Base-by-base conservation (phyloP, 768 basidiomycete genomes). In the Rhodotorula kratochvilovae region DNA sequence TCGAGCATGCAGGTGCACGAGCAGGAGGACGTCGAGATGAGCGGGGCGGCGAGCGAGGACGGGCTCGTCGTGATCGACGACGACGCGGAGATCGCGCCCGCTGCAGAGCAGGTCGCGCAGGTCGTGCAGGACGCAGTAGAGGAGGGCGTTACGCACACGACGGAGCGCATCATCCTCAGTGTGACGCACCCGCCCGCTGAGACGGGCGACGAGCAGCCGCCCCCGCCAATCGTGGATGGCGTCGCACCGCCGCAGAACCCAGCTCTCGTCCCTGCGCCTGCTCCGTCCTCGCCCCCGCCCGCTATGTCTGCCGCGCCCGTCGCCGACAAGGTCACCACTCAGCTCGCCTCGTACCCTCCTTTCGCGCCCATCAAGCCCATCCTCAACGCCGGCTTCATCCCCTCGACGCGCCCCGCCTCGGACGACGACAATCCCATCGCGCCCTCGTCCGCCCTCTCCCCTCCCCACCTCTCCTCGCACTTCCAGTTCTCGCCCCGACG, bases 31-130 rank as follows among this genome's bases (percentile, higher is more conserved):
- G 54, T 27, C 10, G 58, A 45, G 25, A 17, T 8, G 17, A 39
- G 42, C 13, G 46, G 48, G 5, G 48, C 21, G 17, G 17, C 11
- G 6, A 2, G 13, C 17, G 8, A 3, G 2, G 66, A 58, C 0
- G 13, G 66, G 29, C 43, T 33, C 8, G 48, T 66, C 23, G 27
- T 71, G 21, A 54, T 66, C 29, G 70, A 71, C 55, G 70, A 71
- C 17, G 70, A 39, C 31, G 39, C 35, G 39, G 5, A 3, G 29
- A 2, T 43, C 43, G 59, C 59, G 11, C n/a, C 43, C 27, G 10
- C 25, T 2, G 23, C 12, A 23, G 48, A 23, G 15, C 43, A 21
- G 11, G 53, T 29, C 53, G 5, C n/a, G n/a, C n/a, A n/a, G n/a
- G n/a, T n/a, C n/a, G n/a, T n/a, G n/a, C n/a, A n/a, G n/a, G n/a